Evolutionary conservation across 2,329 filamentous ascomycete genomes (phyloP).

Genomic region (Neofusicoccum sp.): DNA sequence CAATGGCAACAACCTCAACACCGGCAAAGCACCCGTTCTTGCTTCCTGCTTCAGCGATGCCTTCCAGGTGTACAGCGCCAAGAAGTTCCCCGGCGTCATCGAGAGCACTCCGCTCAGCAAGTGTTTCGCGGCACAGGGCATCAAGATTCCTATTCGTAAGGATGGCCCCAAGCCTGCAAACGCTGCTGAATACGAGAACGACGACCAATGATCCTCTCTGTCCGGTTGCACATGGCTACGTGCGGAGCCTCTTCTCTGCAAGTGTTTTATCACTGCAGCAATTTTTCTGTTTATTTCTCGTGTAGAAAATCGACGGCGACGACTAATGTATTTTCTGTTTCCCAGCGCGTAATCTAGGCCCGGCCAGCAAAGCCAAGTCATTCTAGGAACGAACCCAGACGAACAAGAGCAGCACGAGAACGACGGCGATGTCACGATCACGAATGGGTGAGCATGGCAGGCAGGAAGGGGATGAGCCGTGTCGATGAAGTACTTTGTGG

Average conservation of each 20-base stretch:
- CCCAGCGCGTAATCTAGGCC: neutral
- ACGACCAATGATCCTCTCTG: constrained; percentile 27
- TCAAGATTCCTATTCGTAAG: constrained; percentile 95
- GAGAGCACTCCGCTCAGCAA: constrained; percentile 91
- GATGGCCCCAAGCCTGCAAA: constrained; percentile 60
- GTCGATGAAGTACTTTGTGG: too few relatives aligned
- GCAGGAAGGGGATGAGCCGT: too few relatives aligned
- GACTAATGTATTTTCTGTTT: constrained; percentile 6
- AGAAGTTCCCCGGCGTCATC: constrained; percentile 97
- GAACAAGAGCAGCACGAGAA: too few relatives aligned
- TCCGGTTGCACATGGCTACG: too few relatives aligned
- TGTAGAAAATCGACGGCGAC: constrained; percentile 13
- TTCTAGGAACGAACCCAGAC: too few relatives aligned
- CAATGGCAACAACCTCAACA: constrained; percentile 59
- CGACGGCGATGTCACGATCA: too few relatives aligned
- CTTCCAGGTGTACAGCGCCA: constrained; percentile 93
- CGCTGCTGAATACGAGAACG: constrained; percentile 43
- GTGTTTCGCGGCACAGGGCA: constrained; percentile 87
- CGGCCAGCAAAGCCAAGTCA: too few relatives aligned
- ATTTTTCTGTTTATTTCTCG: neutral
- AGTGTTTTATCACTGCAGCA: too few relatives aligned
- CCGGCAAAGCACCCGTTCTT: constrained; percentile 74
- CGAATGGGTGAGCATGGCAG: too few relatives aligned
- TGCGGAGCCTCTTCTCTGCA: neutral
- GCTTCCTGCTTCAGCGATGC: constrained; percentile 82